Percentiles rank a stretch among this genome's conserved stretches.
phyloP scores from a whole-genome alignment of 2,329 filamentous ascomycete species.

The Clathrospora elynae region DNA sequence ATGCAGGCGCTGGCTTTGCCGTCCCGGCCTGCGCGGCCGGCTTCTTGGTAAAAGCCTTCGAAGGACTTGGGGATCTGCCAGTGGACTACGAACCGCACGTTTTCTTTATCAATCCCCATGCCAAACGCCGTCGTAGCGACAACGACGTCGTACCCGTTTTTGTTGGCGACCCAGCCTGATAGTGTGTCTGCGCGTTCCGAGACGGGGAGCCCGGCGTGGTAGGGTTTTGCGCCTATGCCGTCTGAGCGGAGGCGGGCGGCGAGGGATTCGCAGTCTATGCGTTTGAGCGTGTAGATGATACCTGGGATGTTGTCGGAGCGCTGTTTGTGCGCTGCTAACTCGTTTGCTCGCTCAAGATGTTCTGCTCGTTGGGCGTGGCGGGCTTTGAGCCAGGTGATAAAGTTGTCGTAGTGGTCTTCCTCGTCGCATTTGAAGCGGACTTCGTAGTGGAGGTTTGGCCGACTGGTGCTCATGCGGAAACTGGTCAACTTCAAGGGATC shows the following conservation, averaged over 20 bases:
- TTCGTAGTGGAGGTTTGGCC: conserved; percentile 89
- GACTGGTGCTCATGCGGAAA: conserved; percentile 82
- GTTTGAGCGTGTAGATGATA: conserved; percentile 79
- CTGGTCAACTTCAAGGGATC: conserved; percentile 66
- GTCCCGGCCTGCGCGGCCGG: conserved; percentile 86
- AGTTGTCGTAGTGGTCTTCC: conserved; percentile 73
- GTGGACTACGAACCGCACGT: conserved; percentile 92
- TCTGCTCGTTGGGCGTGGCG: conserved; percentile 71
- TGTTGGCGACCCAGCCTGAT: conserved; percentile 72
- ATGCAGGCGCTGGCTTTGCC: conserved; percentile 86
- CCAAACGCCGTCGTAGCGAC: conserved; percentile 96
- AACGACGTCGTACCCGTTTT: conserved; percentile 82
- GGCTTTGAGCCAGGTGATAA: conserved; percentile 75
- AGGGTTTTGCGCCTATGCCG: conserved; percentile 74
- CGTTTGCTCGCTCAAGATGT: conserved; percentile 60
- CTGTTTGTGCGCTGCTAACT: conserved; percentile 59
- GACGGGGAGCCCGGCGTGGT: conserved; percentile 72
- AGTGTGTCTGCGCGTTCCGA: conserved; percentile 72
- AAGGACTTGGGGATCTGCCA: conserved; percentile 95
- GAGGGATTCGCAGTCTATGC: conserved; percentile 74
- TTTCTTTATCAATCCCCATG: conserved; percentile 96
- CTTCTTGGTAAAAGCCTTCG: conserved; percentile 96
- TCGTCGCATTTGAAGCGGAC: conserved; percentile 81
- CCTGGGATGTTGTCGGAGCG: conserved; percentile 70
- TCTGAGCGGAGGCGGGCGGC: conserved; percentile 68